Percentiles rank a stretch among this genome's conserved stretches.
These are phyloP conservation scores for Fusarium sp. DNA, from an alignment of 2,329 filamentous ascomycete genomes.

Conservation along the genomic window DNA sequence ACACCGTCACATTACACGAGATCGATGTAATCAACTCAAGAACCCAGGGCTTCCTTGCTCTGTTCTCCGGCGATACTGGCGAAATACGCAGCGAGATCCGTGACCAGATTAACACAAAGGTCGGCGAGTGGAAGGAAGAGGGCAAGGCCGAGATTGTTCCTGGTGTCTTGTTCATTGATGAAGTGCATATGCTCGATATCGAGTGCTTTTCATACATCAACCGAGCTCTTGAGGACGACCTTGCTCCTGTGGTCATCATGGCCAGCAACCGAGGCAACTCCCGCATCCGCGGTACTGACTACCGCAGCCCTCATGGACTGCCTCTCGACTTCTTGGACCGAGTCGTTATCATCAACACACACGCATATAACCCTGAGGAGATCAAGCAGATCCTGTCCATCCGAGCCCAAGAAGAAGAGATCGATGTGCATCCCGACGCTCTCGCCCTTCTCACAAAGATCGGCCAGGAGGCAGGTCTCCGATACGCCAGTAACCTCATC, in stretches of 20 bases:
- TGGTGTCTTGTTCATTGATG: slow-evolving; percentile 96
- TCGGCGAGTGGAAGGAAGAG: slow-evolving; percentile 99
- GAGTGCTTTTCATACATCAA: slow-evolving; percentile 99
- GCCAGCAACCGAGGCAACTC: slow-evolving; percentile 95
- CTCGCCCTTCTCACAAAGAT: slow-evolving; percentile 95
- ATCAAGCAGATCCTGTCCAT: slow-evolving; percentile 93
- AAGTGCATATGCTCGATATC: slow-evolving; percentile 99
- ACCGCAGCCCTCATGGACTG: slow-evolving; percentile 91
- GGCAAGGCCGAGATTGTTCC: slow-evolving; percentile 98
- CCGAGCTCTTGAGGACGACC: slow-evolving; percentile 91
- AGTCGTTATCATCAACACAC: slow-evolving; percentile 95
- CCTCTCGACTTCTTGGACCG: slow-evolving; percentile 96
- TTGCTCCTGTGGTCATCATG: slow-evolving; percentile 99
- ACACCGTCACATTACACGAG: slow-evolving; percentile 96
- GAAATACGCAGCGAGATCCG: slow-evolving; percentile 97
- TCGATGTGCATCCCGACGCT: slow-evolving; percentile 89
- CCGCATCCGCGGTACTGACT: slow-evolving; percentile 91
- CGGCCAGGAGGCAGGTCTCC: slow-evolving; percentile 87
- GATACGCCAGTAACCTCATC: slow-evolving; percentile 98
- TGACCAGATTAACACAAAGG: slow-evolving; percentile 99
- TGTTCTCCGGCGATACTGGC: slow-evolving; percentile 97
- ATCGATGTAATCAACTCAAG: slow-evolving; percentile 99
- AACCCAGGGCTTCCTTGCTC: slow-evolving; percentile 96
- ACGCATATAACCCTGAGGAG: slow-evolving; percentile 83
- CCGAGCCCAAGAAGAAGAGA: slow-evolving; percentile 93